Conservation (phyloP, 805 yeast genomes). For the Priceomyces melissophilus region DNA sequence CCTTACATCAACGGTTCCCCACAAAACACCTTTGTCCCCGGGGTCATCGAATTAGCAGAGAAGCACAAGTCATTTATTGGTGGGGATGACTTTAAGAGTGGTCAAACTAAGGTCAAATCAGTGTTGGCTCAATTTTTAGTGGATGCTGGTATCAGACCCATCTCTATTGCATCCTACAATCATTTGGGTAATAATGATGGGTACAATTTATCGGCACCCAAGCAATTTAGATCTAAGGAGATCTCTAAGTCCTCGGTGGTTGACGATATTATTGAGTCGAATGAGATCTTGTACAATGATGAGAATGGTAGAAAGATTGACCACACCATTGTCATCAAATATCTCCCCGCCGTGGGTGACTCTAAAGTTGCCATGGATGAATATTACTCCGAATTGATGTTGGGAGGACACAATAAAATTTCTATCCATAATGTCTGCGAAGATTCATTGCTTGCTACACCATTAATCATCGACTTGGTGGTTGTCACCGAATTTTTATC, state of each 20-base stretch:
- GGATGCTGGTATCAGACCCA: constrained; percentile 95
- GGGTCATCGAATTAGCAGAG: constrained; percentile 87
- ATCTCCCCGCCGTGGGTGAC: constrained; percentile 92
- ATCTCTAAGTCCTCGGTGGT: constrained; percentile 90
- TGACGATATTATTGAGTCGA: constrained; percentile 89
- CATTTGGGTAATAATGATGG: constrained; percentile 98
- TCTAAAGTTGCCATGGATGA: constrained; percentile 98
- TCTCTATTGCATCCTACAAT: constrained; percentile 92
- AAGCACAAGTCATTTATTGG: constrained; percentile 73
- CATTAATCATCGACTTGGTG: constrained; percentile 86
- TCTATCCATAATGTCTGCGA: constrained; percentile 95
- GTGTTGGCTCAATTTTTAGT: constrained; percentile 93
- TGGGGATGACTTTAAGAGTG: constrained; percentile 96
- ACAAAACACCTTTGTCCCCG: constrained; percentile 96
- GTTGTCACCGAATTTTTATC: constrained; percentile 87
- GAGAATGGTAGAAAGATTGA: constrained; percentile 76
- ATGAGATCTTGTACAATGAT: constrained; percentile 77
- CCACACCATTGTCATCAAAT: constrained; percentile 93
- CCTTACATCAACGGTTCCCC: constrained; percentile 97
- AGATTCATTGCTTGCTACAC: constrained; percentile 92
- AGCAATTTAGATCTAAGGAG: constrained; percentile 93
- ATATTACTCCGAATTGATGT: constrained; percentile 93
- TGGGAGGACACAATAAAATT: constrained; percentile 95
- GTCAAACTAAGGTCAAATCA: constrained; percentile 95
- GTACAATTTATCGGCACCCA: constrained; percentile 82